phyloP scores from a whole-genome alignment of 257 asterid species.

The Nicotiana knightiana region DNA sequence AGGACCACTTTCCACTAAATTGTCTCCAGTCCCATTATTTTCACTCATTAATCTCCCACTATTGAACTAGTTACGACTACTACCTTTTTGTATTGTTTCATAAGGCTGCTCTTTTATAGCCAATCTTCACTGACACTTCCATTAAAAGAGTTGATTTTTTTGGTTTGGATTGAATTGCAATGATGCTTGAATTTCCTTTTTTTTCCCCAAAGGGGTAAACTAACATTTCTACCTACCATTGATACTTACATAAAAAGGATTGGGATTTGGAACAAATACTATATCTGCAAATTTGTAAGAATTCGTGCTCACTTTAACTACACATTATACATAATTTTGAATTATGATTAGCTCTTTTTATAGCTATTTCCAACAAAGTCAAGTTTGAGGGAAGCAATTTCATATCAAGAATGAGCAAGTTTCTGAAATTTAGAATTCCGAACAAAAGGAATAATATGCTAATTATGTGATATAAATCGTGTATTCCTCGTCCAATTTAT shows the following conservation, averaged over 20 bases:
- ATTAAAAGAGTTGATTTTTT: not conserved
- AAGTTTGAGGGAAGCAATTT: too few species aligned
- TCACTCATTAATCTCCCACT: not conserved
- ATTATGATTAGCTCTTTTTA: too few species aligned
- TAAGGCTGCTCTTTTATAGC: not conserved
- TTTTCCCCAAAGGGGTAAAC: not conserved
- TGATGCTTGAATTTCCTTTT: not conserved
- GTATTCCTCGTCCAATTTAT: too few species aligned
- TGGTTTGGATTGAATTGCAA: not conserved
- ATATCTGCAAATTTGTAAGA: not conserved
- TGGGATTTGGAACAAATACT: not conserved
- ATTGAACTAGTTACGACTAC: not conserved
- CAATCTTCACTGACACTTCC: not conserved
- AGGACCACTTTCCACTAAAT: conserved; percentile 30
- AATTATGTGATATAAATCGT: too few species aligned
- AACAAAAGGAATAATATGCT: too few species aligned
- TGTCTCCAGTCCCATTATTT: not conserved
- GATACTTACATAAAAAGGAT: not conserved
- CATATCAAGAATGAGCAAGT: too few species aligned
- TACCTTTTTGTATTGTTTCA: not conserved
- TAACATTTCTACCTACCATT: not conserved
- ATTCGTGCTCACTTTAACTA: too few species aligned
- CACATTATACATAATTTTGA: too few species aligned
- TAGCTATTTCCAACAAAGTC: too few species aligned
- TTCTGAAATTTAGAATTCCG: too few species aligned